Evolutionary conservation across 306 rosid species (phyloP).

Genomic region (Arachis hypogaea): DNA sequence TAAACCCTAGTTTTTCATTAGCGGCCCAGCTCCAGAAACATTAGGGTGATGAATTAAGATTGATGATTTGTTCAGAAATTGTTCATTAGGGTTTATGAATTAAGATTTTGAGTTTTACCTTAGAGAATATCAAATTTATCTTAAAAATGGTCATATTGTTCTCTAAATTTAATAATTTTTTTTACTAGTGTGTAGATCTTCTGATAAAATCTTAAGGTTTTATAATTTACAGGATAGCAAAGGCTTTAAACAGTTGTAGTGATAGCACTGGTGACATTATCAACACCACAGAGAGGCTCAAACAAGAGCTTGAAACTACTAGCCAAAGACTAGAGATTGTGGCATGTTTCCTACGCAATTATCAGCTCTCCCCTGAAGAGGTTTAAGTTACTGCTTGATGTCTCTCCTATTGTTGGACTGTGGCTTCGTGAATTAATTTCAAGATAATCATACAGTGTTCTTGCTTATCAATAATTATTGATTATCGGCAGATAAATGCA

Average conservation of each 20-base stretch:
- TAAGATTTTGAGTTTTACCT: conserved; percentile 26
- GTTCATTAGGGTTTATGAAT: conserved; percentile 4
- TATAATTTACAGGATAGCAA: conserved; percentile 58
- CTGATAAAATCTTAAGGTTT: conserved; percentile 16
- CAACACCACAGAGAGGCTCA: conserved; percentile 89
- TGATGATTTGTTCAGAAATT: conserved; percentile 29
- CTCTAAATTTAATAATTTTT: conserved; percentile 10
- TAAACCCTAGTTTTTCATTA: neutral
- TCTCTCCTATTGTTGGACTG: conserved; percentile 24
- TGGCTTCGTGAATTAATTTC: conserved; percentile 24
- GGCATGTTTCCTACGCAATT: conserved; percentile 87
- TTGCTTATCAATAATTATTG: conserved; percentile 37
- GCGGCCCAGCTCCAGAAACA: conserved; percentile 3
- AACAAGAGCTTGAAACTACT: conserved; percentile 78
- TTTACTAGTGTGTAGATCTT: conserved; percentile 18
- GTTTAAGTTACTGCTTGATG: conserved; percentile 41
- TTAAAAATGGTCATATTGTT: conserved; percentile 22
- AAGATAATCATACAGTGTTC: conserved; percentile 6
- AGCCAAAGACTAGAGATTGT: conserved; percentile 90
- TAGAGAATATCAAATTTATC: conserved; percentile 6
- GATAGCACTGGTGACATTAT: conserved; percentile 89
- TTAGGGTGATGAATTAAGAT: neutral
- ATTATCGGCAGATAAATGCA: conserved; percentile 65
- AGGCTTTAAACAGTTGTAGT: conserved; percentile 75
- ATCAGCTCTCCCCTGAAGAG: conserved; percentile 91